These are phyloP conservation scores for Fraxinus nigra DNA, from an alignment of 305 asterid species.

Conservation along the genomic window DNA sequence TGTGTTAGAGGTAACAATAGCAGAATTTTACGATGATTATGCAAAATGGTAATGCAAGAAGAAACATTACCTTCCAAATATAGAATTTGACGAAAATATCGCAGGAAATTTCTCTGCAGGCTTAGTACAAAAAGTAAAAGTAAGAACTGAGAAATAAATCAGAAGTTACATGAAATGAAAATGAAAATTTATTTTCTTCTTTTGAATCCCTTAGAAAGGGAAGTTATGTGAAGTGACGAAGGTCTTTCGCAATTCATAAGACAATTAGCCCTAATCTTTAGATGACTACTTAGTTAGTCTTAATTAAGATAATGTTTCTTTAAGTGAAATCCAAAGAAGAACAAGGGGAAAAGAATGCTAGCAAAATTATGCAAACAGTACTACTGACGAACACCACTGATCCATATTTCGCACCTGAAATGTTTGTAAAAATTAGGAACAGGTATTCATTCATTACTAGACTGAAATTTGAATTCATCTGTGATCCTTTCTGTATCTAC, in stretches of 20 bases:
- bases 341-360: not conserved
- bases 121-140: slow-evolving; percentile 36
- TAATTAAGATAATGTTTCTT: not conserved
- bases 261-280: not conserved
- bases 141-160: slow-evolving; percentile 8
- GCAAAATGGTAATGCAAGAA: not conserved
- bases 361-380: not conserved
- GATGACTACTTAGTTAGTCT: not conserved
- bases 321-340: not conserved
- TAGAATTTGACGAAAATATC: slow-evolving; percentile 61
- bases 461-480: not conserved
- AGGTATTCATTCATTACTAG: not conserved
- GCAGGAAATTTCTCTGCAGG: slow-evolving; percentile 93
- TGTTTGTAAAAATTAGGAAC: not conserved
- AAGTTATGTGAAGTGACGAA: not conserved
- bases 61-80: slow-evolving; percentile 60
- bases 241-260: not conserved
- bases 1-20: slow-evolving; percentile 10
- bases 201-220: not conserved
- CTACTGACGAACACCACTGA: not conserved
- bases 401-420: not conserved
- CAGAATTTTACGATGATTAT: slow-evolving; percentile 3
- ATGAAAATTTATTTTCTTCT: not conserved
- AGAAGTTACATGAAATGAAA: slow-evolving; percentile 1
- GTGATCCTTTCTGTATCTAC: not conserved